A percentile compares a stretch with the other conserved stretches of the same genome.
Evolutionary conservation across 2,329 filamentous ascomycete species (phyloP).

Genomic region (Penicillium brasilianum): DNA sequence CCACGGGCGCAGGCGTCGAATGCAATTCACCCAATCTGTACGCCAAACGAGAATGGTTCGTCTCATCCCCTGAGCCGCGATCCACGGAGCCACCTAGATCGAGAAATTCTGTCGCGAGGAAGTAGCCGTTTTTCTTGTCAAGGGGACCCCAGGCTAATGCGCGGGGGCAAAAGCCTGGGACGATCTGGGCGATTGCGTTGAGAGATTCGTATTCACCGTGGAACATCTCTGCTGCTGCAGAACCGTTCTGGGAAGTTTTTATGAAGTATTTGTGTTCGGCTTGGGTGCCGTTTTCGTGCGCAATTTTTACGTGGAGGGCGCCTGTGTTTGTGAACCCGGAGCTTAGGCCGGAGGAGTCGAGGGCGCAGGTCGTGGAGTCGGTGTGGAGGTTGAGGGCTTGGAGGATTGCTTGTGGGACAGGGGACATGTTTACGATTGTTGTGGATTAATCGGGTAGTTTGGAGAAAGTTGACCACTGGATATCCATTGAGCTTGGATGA

Average conservation of each 20-base stretch:
- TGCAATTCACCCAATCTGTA: conserved; percentile 80
- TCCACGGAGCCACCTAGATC: conserved; percentile 60
- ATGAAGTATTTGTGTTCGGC: conserved; percentile 46
- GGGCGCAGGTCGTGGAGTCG: conserved; percentile 39
- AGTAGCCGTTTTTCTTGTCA: conserved; percentile 48
- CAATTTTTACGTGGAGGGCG: conserved; percentile 42
- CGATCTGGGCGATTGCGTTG: conserved; percentile 74
- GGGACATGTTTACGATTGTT: conserved; percentile 40
- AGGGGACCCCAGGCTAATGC: conserved; percentile 73
- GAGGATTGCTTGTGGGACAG: conserved; percentile 42
- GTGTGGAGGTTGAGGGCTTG: conserved; percentile 43
- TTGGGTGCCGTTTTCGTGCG: conserved; percentile 27
- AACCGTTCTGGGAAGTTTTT: conserved; percentile 43
- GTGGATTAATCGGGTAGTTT: background rate
- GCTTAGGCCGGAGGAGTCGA: conserved; percentile 46
- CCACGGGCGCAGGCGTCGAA: conserved; percentile 69
- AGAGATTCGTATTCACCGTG: conserved; percentile 81
- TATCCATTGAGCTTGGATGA: background rate
- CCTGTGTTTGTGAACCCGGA: conserved; percentile 53
- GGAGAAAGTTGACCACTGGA: background rate
- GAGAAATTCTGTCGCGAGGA: conserved; percentile 78
- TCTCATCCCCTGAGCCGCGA: conserved; percentile 54
- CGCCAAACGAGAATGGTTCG: conserved; percentile 61
- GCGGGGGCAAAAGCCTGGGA: conserved; percentile 76
- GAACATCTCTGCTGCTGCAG: conserved; percentile 46